Percentiles rank a stretch among this genome's conserved stretches.
phyloP scores from a whole-genome alignment of 2,329 filamentous ascomycete genomes.

The Acrodontium crateriforme region DNA sequence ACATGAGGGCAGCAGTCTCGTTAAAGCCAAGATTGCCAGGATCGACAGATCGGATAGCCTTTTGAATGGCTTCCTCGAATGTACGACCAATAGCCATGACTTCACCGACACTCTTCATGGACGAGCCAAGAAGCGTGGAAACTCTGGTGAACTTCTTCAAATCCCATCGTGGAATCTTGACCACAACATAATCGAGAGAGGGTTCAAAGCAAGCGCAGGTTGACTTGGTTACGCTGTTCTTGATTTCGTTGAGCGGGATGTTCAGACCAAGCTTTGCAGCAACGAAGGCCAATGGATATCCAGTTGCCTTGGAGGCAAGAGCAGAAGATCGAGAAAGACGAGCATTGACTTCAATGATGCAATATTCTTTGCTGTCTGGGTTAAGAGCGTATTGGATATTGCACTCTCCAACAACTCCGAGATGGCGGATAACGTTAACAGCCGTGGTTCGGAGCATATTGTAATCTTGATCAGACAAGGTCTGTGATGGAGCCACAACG shows the following conservation, averaged over 20 bases:
- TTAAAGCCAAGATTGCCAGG: slow-evolving; percentile 92
- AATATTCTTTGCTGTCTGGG: slow-evolving; percentile 89
- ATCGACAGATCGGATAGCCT: slow-evolving; percentile 90
- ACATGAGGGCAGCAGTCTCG: slow-evolving; percentile 80
- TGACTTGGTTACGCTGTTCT: slow-evolving; percentile 87
- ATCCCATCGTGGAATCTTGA: slow-evolving; percentile 98
- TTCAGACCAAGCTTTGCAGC: slow-evolving; percentile 91
- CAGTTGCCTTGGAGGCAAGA: slow-evolving; percentile 90
- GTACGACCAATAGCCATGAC: slow-evolving; percentile 96
- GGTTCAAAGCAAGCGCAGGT: slow-evolving; percentile 98
- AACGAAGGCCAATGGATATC: slow-evolving; percentile 90
- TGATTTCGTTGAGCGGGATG: slow-evolving; percentile 91
- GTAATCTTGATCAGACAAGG: slow-evolving; percentile 92
- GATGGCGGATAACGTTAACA: slow-evolving; percentile 90
- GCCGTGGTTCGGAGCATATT: slow-evolving; percentile 97
- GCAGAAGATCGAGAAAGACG: slow-evolving; percentile 91
- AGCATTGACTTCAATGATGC: slow-evolving; percentile 98
- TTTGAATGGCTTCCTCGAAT: slow-evolving; percentile 97
- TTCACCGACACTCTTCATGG: slow-evolving; percentile 99
- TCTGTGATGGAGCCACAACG: slow-evolving; percentile 93
- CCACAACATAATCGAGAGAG: slow-evolving; percentile 92
- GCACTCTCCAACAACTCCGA: slow-evolving; percentile 95
- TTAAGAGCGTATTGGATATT: slow-evolving; percentile 98
- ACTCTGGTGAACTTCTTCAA: slow-evolving; percentile 97
- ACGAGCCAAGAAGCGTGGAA: slow-evolving; percentile 87